Base-by-base conservation (phyloP, 202 grass and related monocot genomes). In the Carex arenaria region DNA sequence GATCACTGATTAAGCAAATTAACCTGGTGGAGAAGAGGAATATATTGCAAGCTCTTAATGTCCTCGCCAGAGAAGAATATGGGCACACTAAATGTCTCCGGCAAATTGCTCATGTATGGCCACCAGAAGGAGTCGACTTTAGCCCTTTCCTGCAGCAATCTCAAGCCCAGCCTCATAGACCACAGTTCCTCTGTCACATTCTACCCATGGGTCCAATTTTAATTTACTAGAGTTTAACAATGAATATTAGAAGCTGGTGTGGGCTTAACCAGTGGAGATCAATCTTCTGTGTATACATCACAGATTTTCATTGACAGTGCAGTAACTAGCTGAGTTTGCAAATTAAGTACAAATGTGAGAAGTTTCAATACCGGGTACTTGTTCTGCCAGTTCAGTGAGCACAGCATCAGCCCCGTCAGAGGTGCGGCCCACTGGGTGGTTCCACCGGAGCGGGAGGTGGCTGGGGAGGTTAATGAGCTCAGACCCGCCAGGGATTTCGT, bases 131-230 rank as follows among this genome's bases (percentile, higher is more conserved):
- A 92, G 78, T 87, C 86, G 10, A 55, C 55, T 28, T 72, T 90
- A 62, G 96, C 91, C 67, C 89, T 89, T 85, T 95, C 96, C 80
- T 99, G 96, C 84, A 99, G 96, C 85, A 95, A 84, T 62, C 89
- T 95, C 86, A 99, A 89, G 81, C 96, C 96, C 52, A 95, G 63
- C 80, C 81, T 93, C 91, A 95, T 94, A 79, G 93, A 83, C 96
- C 96, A 99, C 67, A 99, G 78, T 92, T 99, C 96, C 79, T 99
- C 96, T 95, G 96, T 90, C 79, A 95, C 82, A 95, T 85, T 60
- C 60, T 88, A 85, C 77, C 85, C 85, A 84, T 61, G 11, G 89
- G 84, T 87, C 85, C 26, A 72, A 84, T 90, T 89, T 91, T 90
- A 87, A 81, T 84, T 86, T 55, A 87, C 23, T 64, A 69, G 67